phyloP scores from a whole-genome alignment of 2,329 filamentous ascomycete genomes.

The Coniochaeta sp. region DNA sequence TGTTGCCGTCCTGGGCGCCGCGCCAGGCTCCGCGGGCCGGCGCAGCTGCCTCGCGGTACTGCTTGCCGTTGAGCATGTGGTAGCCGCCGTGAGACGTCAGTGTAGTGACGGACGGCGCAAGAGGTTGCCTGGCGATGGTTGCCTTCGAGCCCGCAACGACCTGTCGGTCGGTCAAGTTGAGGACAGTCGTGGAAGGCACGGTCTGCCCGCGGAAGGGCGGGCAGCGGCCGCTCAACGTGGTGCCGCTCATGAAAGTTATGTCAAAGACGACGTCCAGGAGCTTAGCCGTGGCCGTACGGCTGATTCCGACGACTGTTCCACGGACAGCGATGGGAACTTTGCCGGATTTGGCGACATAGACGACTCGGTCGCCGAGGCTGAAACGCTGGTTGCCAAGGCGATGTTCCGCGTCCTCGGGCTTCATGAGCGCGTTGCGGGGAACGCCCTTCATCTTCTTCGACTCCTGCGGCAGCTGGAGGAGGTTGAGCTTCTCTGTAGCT shows the following conservation, averaged over 20 bases:
- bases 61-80: conserved; percentile 50
- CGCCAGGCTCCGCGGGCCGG: conserved; percentile 50
- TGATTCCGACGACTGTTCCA: conserved; percentile 93
- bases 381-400: conserved; percentile 81
- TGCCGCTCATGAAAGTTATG: conserved; percentile 93
- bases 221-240: conserved; percentile 81
- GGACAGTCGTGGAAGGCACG: conserved; percentile 76
- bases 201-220: conserved; percentile 92
- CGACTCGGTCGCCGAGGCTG: conserved; percentile 77
- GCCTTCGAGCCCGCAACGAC: conserved; percentile 62
- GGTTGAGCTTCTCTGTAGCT: conserved; percentile 54
- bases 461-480: conserved; percentile 44
- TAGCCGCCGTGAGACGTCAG: conserved; percentile 44
- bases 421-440: conserved; percentile 79
- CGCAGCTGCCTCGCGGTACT: conserved; percentile 50
- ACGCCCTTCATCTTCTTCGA: conserved; percentile 70
- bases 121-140: conserved; percentile 43
- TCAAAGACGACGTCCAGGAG: conserved; percentile 93
- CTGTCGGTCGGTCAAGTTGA: conserved; percentile 81
- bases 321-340: conserved; percentile 89
- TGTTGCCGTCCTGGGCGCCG: conserved; percentile 42
- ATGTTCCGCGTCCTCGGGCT: conserved; percentile 93
- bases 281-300: conserved; percentile 72
- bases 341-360: conserved; percentile 87
- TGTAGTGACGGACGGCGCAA: conserved; percentile 35